Conservation (phyloP, 805 yeast genomes). For the Wickerhamiella brachini region DNA sequence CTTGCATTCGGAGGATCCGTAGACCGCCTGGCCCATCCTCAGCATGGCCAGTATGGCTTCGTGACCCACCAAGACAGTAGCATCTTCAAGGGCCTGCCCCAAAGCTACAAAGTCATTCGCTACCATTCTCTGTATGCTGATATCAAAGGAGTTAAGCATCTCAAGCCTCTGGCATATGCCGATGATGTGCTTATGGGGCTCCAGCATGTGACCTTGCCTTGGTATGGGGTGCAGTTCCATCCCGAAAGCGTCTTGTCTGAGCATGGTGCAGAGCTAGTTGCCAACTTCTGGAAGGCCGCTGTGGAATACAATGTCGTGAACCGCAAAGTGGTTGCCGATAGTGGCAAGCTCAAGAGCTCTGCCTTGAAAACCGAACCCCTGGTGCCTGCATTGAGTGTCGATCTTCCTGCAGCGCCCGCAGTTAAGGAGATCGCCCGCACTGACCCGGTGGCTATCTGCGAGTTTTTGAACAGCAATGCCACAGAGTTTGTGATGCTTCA, state of each 20-base stretch:
- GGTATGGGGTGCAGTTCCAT: slow-evolving; percentile 92
- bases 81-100: slow-evolving; percentile 31
- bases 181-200: slow-evolving; percentile 66
- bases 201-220: slow-evolving; percentile 44
- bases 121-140: slow-evolving; percentile 72
- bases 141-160: neutral
- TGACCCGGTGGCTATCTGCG: slow-evolving; percentile 8
- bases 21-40: slow-evolving; percentile 38
- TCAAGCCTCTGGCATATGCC: slow-evolving; percentile 22
- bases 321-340: slow-evolving; percentile 1
- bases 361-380: slow-evolving; percentile 1
- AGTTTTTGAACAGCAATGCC: slow-evolving; percentile 7
- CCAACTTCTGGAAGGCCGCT: slow-evolving; percentile 49
- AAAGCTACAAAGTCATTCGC: slow-evolving; percentile 53
- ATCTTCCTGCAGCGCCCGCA: neutral
- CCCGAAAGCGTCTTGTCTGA: slow-evolving; percentile 88
- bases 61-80: slow-evolving; percentile 28
- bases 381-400: neutral
- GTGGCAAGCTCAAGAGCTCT: slow-evolving; percentile 3
- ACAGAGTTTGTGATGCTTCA: slow-evolving; percentile 49
- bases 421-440: neutral
- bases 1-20: slow-evolving; percentile 45
- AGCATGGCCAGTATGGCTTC: slow-evolving; percentile 74
- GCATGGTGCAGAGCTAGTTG: slow-evolving; percentile 43
- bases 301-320: slow-evolving; percentile 20